A percentile compares a stretch with the other conserved stretches of the same genome.
phyloP scores from a whole-genome alignment of 2,329 filamentous ascomycete species.

The Podosphaera xanthii region DNA sequence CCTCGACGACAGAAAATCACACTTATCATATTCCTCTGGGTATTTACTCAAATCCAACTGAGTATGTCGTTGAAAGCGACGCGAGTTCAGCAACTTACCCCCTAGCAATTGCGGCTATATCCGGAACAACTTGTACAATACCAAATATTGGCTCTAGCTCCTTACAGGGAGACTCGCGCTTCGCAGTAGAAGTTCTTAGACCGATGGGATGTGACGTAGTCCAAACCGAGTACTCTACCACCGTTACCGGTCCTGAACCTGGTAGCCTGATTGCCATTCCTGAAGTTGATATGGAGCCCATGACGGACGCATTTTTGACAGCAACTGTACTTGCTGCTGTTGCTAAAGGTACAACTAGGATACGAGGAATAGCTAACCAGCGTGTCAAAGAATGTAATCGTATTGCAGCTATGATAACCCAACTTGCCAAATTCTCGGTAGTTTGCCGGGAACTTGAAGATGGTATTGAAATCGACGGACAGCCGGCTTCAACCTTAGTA shows the following conservation, averaged over 20 bases:
- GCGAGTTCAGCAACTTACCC: conserved; percentile 96
- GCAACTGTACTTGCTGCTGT: conserved; percentile 84
- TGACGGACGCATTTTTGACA: conserved; percentile 96
- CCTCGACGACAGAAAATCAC: conserved; percentile 56
- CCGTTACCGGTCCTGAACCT: conserved; percentile 64
- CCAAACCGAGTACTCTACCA: conserved; percentile 69
- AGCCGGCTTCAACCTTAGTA: conserved; percentile 23
- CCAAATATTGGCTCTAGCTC: conserved; percentile 89
- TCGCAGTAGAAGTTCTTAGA: conserved; percentile 68
- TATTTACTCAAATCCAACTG: conserved; percentile 56
- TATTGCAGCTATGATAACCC: conserved; percentile 83
- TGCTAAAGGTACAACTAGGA: conserved; percentile 60
- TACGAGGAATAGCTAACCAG: conserved; percentile 90
- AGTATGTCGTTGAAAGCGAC: conserved; percentile 89
- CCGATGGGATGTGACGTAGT: conserved; percentile 88
- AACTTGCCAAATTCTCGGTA: conserved; percentile 85
- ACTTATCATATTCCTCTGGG: conserved; percentile 87
- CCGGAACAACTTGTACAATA: conserved; percentile 82
- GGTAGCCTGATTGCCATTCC: conserved; percentile 53
- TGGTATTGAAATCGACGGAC: conserved; percentile 55
- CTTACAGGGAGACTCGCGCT: conserved; percentile 82
- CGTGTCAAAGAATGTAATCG: conserved; percentile 96
- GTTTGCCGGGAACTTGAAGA: conserved; percentile 72
- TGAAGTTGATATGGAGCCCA: conserved; percentile 92
- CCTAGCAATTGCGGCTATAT: conserved; percentile 80